phyloP scores from a whole-genome alignment of 805 yeast genomes.

The Tetrapisispora iriomotensis region DNA sequence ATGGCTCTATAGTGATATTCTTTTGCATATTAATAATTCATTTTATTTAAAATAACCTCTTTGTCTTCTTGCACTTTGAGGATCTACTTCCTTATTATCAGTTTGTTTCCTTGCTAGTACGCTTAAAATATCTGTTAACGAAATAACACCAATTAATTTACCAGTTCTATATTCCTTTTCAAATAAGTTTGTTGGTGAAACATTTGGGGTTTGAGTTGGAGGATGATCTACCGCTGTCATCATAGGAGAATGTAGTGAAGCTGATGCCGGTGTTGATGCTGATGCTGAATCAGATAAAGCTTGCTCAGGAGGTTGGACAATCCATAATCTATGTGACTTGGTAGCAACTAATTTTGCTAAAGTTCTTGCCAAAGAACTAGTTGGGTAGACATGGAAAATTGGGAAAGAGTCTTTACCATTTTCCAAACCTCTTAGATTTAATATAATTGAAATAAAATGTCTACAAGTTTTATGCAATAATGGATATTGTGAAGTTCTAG shows the following conservation, averaged over 20 bases:
- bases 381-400: conserved; percentile 80
- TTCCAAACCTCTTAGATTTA: conserved; percentile 80
- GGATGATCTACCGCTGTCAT: conserved; percentile 20
- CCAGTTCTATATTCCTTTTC: conserved; percentile 56
- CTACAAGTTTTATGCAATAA: conserved; percentile 73
- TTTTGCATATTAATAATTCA: background rate
- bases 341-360: conserved; percentile 95
- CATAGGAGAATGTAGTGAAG: conserved; percentile 16
- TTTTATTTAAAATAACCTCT: conserved; percentile 45
- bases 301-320: conserved; percentile 48
- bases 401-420: conserved; percentile 89
- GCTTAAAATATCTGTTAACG: conserved; percentile 82
- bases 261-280: conserved; percentile 16
- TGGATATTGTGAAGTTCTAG: conserved; percentile 79
- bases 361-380: conserved; percentile 74
- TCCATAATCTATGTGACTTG: conserved; percentile 82
- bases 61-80: conserved; percentile 78
- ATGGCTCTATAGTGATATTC: too few species aligned
- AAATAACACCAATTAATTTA: conserved; percentile 79
- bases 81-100: conserved; percentile 72
- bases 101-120: conserved; percentile 52
- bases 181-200: conserved; percentile 22
- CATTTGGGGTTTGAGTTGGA: conserved; percentile 10
- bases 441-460: conserved; percentile 77
- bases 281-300: conserved; percentile 17